phyloP scores from a whole-genome alignment of 2,329 filamentous ascomycete genomes.

The Colletotrichum coccodes region DNA sequence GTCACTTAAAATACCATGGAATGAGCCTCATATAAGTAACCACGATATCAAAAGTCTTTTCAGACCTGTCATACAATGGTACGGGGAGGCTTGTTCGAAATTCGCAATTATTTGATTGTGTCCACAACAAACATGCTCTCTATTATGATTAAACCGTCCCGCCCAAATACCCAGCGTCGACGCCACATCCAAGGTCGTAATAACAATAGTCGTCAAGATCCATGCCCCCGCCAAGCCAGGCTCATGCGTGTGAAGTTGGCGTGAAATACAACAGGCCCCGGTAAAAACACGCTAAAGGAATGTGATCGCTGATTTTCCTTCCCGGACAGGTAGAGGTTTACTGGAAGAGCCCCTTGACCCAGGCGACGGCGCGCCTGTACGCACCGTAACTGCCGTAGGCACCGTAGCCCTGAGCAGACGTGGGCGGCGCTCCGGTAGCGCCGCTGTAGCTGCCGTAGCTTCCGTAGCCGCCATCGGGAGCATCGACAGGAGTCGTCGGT shows the following conservation, averaged over 20 bases:
- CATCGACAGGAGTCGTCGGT: too few species aligned
- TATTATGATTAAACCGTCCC: neutral
- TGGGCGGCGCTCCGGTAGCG: neutral
- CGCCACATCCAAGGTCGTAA: neutral
- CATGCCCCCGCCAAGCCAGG: neutral
- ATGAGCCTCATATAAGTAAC: too few species aligned
- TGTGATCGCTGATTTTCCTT: neutral
- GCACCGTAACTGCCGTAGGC: constrained; percentile 13
- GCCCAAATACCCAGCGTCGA: too few species aligned
- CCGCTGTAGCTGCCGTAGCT: constrained; percentile 30
- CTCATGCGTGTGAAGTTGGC: neutral
- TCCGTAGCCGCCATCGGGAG: too few species aligned
- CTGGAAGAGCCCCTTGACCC: constrained; percentile 12
- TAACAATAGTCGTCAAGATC: too few species aligned
- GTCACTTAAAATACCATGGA: too few species aligned
- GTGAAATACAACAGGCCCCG: neutral
- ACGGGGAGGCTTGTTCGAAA: too few species aligned
- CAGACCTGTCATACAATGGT: neutral
- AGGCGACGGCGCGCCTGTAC: constrained; percentile 27
- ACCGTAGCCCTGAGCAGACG: neutral
- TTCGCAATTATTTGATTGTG: neutral
- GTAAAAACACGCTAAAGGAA: neutral
- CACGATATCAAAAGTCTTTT: too few species aligned
- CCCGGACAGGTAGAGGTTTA: neutral
- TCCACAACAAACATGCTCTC: neutral